Evolutionary conservation across 2,329 filamentous ascomycete genomes (phyloP).

Genomic region (Exophiala bonariae): DNA sequence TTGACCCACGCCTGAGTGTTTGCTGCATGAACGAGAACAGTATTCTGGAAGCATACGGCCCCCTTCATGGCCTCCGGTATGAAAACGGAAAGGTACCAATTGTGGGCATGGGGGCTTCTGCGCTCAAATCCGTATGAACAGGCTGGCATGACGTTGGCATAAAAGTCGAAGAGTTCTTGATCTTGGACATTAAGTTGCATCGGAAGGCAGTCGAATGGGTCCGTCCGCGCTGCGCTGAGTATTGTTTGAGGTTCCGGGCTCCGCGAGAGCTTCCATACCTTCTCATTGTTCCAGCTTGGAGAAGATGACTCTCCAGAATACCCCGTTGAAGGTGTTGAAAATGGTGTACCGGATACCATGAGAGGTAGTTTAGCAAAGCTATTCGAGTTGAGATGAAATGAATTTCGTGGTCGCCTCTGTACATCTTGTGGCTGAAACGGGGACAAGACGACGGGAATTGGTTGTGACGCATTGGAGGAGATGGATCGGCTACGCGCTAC

Average conservation of each 20-base stretch:
- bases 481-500: too few relatives aligned
- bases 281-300: too few relatives aligned
- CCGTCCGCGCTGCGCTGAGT: constrained; percentile 38
- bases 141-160: constrained; percentile 41
- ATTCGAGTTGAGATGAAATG: constrained; percentile 8
- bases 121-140: constrained; percentile 40
- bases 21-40: constrained; percentile 39
- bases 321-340: constrained; percentile 8
- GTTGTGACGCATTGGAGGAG: too few relatives aligned
- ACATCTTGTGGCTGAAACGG: background rate
- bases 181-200: constrained; percentile 34
- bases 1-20: constrained; percentile 40
- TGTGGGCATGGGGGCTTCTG: constrained; percentile 35
- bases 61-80: constrained; percentile 43
- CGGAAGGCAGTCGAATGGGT: constrained; percentile 39
- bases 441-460: background rate
- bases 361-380: constrained; percentile 19
- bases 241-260: constrained; percentile 33
- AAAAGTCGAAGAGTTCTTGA: constrained; percentile 40
- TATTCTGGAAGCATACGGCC: constrained; percentile 38
- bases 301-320: constrained; percentile 7
- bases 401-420: background rate
- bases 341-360: constrained; percentile 7
- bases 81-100: constrained; percentile 41
- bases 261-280: constrained; percentile 6